Conservation (phyloP, 257 asterid species). For the Scutellaria minor region DNA sequence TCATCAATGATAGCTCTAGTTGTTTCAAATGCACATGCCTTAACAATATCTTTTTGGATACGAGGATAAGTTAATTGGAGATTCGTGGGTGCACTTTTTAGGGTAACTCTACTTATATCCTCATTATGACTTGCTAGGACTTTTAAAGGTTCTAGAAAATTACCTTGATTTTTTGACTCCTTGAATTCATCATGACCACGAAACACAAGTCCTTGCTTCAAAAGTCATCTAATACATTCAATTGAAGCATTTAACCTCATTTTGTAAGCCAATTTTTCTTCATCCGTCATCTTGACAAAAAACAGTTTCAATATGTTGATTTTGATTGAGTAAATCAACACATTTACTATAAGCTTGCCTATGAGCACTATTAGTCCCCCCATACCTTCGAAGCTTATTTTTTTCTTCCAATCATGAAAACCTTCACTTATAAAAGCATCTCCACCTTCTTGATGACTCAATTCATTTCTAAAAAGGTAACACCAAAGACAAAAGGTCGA, state of each 20-base stretch:
- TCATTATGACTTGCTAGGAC: background rate
- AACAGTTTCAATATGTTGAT: background rate
- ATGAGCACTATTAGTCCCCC: too few species aligned
- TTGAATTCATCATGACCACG: background rate
- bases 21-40: background rate
- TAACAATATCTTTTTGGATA: constrained; percentile 13
- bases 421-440: too few species aligned
- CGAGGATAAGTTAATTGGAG: background rate
- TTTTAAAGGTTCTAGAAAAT: background rate
- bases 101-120: background rate
- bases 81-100: background rate
- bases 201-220: too few species aligned
- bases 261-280: background rate
- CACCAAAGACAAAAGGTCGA: background rate
- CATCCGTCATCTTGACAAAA: background rate
- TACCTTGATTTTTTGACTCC: background rate
- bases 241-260: too few species aligned
- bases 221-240: too few species aligned
- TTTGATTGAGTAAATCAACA: background rate
- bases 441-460: too few species aligned
- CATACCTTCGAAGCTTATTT: too few species aligned
- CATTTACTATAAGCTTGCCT: too few species aligned
- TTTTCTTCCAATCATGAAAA: too few species aligned
- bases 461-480: background rate
- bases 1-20: too few species aligned